Conservation (phyloP, 495 filamentous ascomycete genomes). For the Hyaloscypha variabilis region DNA sequence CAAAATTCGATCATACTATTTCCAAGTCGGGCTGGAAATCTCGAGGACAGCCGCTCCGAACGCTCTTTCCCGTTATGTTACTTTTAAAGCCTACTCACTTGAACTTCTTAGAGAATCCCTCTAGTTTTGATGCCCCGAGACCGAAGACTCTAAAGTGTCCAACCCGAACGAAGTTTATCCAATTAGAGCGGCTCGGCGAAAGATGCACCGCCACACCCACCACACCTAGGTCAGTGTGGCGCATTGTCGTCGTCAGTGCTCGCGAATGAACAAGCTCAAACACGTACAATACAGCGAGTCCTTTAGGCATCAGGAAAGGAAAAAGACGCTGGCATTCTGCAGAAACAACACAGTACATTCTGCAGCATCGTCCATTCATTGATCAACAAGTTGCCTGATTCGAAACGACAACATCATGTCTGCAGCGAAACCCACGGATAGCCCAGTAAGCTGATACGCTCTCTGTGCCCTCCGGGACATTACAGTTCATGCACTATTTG, state of each 20-base stretch:
- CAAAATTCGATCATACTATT: background rate
- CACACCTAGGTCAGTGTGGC: background rate
- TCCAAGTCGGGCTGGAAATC: background rate
- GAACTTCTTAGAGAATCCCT: too few species aligned
- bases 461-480: constrained; percentile 7
- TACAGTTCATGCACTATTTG: constrained; percentile 27
- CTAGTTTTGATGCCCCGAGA: background rate
- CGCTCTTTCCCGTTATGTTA: background rate
- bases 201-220: background rate
- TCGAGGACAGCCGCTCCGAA: background rate
- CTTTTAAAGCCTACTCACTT: background rate
- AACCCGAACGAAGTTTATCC: background rate
- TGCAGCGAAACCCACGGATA: constrained; percentile 27
- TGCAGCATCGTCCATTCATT: background rate
- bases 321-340: background rate
- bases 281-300: background rate
- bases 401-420: constrained; percentile 24
- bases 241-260: constrained; percentile 6
- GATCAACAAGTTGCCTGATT: background rate
- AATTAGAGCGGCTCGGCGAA: background rate
- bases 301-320: constrained; percentile 9
- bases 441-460: constrained; percentile 29
- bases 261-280: background rate
- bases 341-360: background rate
- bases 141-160: background rate